Percentiles rank a stretch among this genome's conserved stretches.
These are phyloP conservation scores for Xylaria grammica DNA, from an alignment of 495 filamentous ascomycete genomes.

Conservation along the genomic window DNA sequence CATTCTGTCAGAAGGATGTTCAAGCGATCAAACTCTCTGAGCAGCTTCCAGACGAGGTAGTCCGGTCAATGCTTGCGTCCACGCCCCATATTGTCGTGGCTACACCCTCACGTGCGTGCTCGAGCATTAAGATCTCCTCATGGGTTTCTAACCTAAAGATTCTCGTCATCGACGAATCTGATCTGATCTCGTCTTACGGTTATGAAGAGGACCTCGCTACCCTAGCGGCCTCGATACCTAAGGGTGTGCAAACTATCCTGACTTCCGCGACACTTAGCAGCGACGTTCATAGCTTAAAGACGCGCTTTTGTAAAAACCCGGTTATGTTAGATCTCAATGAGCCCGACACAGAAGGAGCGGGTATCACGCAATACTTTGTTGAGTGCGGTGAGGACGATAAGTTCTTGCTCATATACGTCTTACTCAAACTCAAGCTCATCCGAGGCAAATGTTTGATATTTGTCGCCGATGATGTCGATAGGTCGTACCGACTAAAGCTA, in stretches of 20 bases:
- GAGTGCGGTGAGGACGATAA: slow-evolving; percentile 96
- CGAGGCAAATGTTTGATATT: slow-evolving; percentile 96
- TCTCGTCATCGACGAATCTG: slow-evolving; percentile 93
- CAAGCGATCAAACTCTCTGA: slow-evolving; percentile 83
- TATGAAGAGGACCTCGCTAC: slow-evolving; percentile 88
- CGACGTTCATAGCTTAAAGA: slow-evolving; percentile 85
- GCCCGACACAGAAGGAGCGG: slow-evolving; percentile 69
- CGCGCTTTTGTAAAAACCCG: slow-evolving; percentile 84
- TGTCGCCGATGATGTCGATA: slow-evolving; percentile 90
- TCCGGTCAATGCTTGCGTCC: slow-evolving; percentile 83
- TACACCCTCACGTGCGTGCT: slow-evolving; percentile 78
- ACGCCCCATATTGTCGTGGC: slow-evolving; percentile 87
- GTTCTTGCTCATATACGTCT: slow-evolving; percentile 89
- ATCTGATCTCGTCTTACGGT: slow-evolving; percentile 92
- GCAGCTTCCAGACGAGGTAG: slow-evolving; percentile 83
- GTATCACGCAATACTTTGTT: slow-evolving; percentile 85
- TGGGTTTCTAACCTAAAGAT: slow-evolving; percentile 74
- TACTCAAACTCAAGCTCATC: slow-evolving; percentile 92
- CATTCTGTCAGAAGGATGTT: slow-evolving; percentile 84
- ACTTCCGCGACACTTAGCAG: slow-evolving; percentile 91
- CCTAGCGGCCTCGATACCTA: slow-evolving; percentile 75
- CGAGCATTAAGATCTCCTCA: slow-evolving; percentile 70
- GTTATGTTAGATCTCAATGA: slow-evolving; percentile 75
- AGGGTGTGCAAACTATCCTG: slow-evolving; percentile 85
- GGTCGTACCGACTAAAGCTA: slow-evolving; percentile 91